Evolutionary conservation across 164 flowering plant genomes (phyloP).

Genomic region (Stephania yunnanensis): DNA sequence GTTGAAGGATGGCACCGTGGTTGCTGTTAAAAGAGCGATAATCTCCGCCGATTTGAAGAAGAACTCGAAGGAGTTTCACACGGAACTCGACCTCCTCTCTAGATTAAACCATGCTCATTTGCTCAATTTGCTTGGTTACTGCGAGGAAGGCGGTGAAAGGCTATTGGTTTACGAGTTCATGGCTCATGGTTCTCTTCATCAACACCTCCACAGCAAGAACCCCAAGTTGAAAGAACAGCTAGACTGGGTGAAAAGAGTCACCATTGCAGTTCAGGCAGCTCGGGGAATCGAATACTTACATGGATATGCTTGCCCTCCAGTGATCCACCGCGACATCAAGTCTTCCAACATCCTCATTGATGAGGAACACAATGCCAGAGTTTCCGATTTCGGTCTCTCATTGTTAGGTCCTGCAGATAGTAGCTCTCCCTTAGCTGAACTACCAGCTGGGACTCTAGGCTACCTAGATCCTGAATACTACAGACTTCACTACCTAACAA

Average conservation of each 20-base stretch:
- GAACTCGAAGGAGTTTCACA: conserved; percentile 80
- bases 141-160: conserved; percentile 92
- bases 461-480: conserved; percentile 96
- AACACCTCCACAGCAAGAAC: conserved; percentile 84
- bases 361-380: conserved; percentile 92
- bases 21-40: conserved; percentile 85
- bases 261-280: conserved; percentile 96
- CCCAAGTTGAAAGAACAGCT: conserved; percentile 52
- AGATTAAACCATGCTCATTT: conserved; percentile 90
- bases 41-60: conserved; percentile 65
- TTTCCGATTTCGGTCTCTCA: conserved; percentile 93
- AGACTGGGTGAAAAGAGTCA: conserved; percentile 85
- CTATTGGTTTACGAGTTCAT: conserved; percentile 96
- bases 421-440: conserved; percentile 82
- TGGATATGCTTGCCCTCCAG: conserved; percentile 96
- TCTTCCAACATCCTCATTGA: conserved; percentile 92
- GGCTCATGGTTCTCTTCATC: conserved; percentile 93
- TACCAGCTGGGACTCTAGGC: conserved; percentile 91
- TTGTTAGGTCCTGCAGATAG: conserved; percentile 84
- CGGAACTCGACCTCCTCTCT: conserved; percentile 79
- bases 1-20: conserved; percentile 71
- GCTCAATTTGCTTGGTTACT: conserved; percentile 85
- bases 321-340: conserved; percentile 90
- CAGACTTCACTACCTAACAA: conserved; percentile 88
- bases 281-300: conserved; percentile 93